Evolutionary conservation across 164 flowering plant species (phyloP).

Genomic region (Umbilicus rupestris): DNA sequence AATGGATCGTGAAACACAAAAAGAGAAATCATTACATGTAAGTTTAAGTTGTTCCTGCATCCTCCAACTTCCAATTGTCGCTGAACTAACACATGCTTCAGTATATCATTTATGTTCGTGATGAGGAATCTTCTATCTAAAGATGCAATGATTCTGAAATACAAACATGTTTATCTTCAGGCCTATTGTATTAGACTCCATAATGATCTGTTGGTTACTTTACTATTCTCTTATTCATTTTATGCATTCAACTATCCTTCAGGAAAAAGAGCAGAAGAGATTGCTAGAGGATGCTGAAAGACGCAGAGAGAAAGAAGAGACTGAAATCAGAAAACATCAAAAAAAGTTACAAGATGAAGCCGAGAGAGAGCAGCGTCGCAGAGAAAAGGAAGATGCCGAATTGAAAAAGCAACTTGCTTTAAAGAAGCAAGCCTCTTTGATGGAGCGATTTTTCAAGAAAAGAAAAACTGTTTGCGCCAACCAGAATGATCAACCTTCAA

Average conservation of each 20-base stretch:
- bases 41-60: slow-evolving; percentile 11
- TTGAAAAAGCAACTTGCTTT: slow-evolving; percentile 48
- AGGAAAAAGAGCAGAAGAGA: slow-evolving; percentile 74
- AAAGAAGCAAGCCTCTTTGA: slow-evolving; percentile 82
- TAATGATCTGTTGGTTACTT: neutral
- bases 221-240: neutral
- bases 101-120: too few relatives aligned
- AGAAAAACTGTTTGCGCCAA: slow-evolving; percentile 22
- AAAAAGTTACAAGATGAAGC: slow-evolving; percentile 70
- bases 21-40: slow-evolving; percentile 45
- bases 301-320: slow-evolving; percentile 63
- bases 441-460: slow-evolving; percentile 84
- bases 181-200: neutral
- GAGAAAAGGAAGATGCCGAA: slow-evolving; percentile 71
- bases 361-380: slow-evolving; percentile 55
- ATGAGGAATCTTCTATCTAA: too few relatives aligned
- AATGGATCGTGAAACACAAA: slow-evolving; percentile 52
- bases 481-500: slow-evolving; percentile 22
- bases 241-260: slow-evolving; percentile 4
- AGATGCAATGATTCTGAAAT: neutral
- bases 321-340: slow-evolving; percentile 42
- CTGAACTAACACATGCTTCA: slow-evolving; percentile 13
- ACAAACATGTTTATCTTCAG: neutral
- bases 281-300: slow-evolving; percentile 62
- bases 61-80: neutral